phyloP scores from a whole-genome alignment of 306 rosid genomes.

The Quercus suber region DNA sequence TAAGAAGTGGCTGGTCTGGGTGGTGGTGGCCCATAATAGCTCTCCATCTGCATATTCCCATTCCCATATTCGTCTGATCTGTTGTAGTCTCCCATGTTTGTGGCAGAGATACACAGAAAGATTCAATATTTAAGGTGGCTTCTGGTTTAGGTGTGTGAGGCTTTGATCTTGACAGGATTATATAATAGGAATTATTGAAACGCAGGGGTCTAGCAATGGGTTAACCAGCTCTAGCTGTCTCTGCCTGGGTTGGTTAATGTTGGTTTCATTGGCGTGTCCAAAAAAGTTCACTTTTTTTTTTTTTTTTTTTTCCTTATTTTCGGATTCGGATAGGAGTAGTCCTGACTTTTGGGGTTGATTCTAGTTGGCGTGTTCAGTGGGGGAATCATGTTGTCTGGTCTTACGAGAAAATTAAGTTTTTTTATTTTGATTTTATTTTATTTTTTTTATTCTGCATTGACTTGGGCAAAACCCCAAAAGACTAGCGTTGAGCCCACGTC shows the following conservation, averaged over 20 bases:
- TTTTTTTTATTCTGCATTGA: constrained; percentile 15
- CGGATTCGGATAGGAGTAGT: neutral
- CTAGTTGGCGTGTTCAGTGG: constrained; percentile 47
- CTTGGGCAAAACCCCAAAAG: constrained; percentile 13
- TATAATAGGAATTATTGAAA: too few relatives aligned
- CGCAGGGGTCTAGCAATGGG: neutral
- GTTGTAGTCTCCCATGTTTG: constrained; percentile 56
- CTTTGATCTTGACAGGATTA: too few relatives aligned
- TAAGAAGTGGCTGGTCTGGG: constrained; percentile 28
- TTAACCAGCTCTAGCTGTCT: neutral
- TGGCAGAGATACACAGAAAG: neutral
- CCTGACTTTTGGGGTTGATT: constrained; percentile 12
- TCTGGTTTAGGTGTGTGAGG: too few relatives aligned
- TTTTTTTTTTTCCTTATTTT: neutral
- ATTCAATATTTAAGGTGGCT: too few relatives aligned
- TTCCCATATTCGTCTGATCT: constrained; percentile 58
- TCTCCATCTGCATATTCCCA: constrained; percentile 60
- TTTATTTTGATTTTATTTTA: neutral
- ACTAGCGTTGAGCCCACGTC: neutral
- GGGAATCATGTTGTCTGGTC: constrained; percentile 39
- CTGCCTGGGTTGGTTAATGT: neutral
- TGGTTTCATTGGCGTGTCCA: neutral
- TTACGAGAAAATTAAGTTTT: neutral
- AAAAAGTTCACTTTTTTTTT: too few relatives aligned
- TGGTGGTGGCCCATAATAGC: constrained; percentile 58